Conservation (phyloP, 2,329 filamentous ascomycete genomes). For the Sporothrix protearum region DNA sequence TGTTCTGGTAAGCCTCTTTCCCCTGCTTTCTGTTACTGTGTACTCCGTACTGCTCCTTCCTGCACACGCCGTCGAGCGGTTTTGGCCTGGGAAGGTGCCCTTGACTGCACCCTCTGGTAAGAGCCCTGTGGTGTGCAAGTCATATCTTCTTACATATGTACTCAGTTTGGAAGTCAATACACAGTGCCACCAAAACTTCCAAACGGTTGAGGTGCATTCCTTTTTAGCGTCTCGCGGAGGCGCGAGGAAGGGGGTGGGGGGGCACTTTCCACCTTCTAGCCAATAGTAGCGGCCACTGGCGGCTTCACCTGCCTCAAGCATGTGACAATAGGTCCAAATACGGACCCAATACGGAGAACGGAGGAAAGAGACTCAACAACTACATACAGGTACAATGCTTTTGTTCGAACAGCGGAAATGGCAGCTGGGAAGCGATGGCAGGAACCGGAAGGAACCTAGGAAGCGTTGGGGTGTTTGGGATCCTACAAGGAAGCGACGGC, state of each 20-base stretch:
- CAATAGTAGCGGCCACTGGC: background rate
- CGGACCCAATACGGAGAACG: background rate
- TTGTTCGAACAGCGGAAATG: background rate
- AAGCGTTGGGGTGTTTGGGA: background rate
- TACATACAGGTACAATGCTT: background rate
- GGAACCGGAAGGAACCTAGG: background rate
- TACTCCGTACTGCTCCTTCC: background rate
- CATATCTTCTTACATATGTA: too few species aligned
- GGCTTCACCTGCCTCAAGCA: background rate
- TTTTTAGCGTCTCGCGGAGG: background rate
- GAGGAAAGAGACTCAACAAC: background rate
- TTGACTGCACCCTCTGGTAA: background rate
- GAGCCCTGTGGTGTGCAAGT: background rate
- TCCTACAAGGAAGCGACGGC: constrained; percentile 3
- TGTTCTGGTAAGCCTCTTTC: background rate
- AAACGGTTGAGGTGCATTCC: background rate
- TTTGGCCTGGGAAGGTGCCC: background rate
- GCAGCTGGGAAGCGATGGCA: background rate
- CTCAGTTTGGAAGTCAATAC: background rate
- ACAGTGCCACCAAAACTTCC: background rate
- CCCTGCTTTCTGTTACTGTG: background rate
- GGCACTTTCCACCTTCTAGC: background rate
- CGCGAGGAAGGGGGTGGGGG: background rate
- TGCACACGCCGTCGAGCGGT: background rate
- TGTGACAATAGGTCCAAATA: constrained; percentile 1